Conservation (phyloP, 768 basidiomycete species). For the Suillus ampliporus region DNA sequence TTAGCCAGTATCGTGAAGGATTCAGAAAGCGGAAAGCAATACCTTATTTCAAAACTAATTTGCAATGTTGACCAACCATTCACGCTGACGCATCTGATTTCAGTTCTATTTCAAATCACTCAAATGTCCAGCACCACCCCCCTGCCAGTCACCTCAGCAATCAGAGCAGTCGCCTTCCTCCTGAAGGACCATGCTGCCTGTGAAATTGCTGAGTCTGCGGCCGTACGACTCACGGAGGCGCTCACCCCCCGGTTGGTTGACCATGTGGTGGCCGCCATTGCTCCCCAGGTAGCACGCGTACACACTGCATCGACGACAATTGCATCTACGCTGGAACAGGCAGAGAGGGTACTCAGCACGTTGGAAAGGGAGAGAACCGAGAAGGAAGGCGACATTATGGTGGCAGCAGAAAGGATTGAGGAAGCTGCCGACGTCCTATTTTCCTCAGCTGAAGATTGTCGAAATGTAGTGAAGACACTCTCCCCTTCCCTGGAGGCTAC, state of each 20-base stretch:
- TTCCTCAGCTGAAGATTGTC: neutral
- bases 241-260: neutral
- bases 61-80: neutral
- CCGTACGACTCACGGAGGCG: neutral
- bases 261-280: neutral
- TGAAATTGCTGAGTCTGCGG: neutral
- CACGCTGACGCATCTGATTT: neutral
- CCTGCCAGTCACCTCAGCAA: neutral
- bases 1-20: too few relatives aligned
- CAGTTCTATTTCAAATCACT: constrained; percentile 3
- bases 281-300: neutral
- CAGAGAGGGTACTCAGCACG: neutral
- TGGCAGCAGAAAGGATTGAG: neutral
- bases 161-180: constrained; percentile 1
- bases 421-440: neutral
- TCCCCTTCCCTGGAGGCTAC: neutral
- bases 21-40: too few relatives aligned
- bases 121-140: neutral
- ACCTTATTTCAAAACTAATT: too few relatives aligned
- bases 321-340: neutral
- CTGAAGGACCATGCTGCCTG: neutral
- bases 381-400: too few relatives aligned
- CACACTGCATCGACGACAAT: neutral
- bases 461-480: neutral
- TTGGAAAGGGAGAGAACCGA: neutral